These are phyloP conservation scores for Phoma herbarum DNA, from an alignment of 2,329 filamentous ascomycete genomes.

Conservation along the genomic window DNA sequence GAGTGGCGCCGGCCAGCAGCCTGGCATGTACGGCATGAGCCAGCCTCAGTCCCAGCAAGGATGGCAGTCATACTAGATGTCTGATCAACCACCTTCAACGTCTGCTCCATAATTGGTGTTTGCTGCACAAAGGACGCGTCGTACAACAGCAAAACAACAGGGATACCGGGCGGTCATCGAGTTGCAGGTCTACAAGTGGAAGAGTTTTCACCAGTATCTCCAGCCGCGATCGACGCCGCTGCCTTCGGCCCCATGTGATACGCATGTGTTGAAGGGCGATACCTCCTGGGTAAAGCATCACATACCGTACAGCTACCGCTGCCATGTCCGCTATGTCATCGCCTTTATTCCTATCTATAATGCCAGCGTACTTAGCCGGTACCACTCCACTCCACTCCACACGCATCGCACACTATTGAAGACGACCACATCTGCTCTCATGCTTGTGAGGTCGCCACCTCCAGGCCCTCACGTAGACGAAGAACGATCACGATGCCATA, in stretches of 20 bases:
- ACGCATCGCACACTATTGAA: neutral
- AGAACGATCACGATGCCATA: constrained; percentile 11
- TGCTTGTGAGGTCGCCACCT: neutral
- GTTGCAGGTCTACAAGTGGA: neutral
- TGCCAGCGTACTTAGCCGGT: constrained; percentile 2
- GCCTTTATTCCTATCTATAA: neutral
- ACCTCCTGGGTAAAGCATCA: neutral
- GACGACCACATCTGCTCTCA: neutral
- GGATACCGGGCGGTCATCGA: neutral
- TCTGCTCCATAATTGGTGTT: neutral
- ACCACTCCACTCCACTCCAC: constrained; percentile 10
- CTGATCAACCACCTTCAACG: neutral
- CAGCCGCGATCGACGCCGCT: neutral
- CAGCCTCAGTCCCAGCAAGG: constrained; percentile 55
- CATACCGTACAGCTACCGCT: neutral
- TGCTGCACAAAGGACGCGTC: neutral
- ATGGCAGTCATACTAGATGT: constrained; percentile 48
- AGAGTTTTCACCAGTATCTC: neutral
- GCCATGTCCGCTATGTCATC: neutral
- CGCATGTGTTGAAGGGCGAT: neutral
- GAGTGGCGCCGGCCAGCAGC: constrained; percentile 55
- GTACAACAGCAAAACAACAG: neutral
- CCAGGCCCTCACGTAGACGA: constrained; percentile 1
- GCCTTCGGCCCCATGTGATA: neutral
- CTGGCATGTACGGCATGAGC: constrained; percentile 63